Evolutionary conservation across 495 filamentous ascomycete species (phyloP).

Genomic region (Podospora pseudocomata): DNA sequence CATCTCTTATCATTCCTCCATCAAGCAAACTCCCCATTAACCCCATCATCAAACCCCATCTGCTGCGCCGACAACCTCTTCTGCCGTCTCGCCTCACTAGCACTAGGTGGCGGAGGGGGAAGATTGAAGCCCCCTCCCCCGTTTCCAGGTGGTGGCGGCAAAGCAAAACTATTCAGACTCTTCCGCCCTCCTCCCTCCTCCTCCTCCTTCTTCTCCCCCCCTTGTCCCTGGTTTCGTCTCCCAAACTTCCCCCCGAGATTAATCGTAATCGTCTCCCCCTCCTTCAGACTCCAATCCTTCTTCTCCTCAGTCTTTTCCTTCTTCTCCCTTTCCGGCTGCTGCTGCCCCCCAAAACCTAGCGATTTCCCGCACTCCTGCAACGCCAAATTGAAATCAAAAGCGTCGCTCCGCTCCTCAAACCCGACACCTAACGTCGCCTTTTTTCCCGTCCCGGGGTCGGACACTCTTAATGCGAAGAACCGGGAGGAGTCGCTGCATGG

Average conservation of each 20-base stretch:
- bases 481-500: constrained; percentile 68
- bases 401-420: constrained; percentile 78
- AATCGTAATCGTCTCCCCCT: constrained; percentile 79
- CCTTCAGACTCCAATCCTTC: constrained; percentile 73
- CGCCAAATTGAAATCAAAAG: constrained; percentile 78
- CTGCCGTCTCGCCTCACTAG: constrained; percentile 49
- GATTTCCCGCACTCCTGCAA: constrained; percentile 63
- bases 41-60: constrained; percentile 61
- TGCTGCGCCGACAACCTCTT: constrained; percentile 51
- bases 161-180: constrained; percentile 37
- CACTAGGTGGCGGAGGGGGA: constrained; percentile 60
- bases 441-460: constrained; percentile 59
- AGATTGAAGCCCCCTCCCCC: constrained; percentile 11
- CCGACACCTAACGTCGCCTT: constrained; percentile 79
- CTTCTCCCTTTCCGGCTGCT: constrained; percentile 20
- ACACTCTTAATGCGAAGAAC: constrained; percentile 78
- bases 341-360: constrained; percentile 41
- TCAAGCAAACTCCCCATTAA: constrained; percentile 60
- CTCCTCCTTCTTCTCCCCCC: constrained; percentile 14
- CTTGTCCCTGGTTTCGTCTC: constrained; percentile 28
- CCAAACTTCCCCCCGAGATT: constrained; percentile 60
- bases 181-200: constrained; percentile 13
- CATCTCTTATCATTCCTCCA: not conserved
- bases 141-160: constrained; percentile 46
- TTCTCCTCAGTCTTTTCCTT: constrained; percentile 46